Evolutionary conservation across 441 rosid genomes (phyloP), one percentile per base, ranked within the genome.

Genomic region (Macaranga tanarius): DNA sequence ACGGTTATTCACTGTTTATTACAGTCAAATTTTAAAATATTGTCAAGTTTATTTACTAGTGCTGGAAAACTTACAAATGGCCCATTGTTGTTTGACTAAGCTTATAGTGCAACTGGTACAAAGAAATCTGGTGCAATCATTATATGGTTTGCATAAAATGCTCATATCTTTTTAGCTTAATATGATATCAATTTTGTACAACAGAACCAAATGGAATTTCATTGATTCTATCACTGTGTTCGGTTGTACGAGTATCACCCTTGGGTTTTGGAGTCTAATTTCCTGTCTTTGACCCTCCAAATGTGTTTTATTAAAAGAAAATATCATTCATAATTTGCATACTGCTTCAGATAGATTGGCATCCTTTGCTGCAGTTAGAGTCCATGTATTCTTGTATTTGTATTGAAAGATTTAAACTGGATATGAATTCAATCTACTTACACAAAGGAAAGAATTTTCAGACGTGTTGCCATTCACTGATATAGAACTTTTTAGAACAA

Each of bases 61-160:
- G 71, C 66, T 25, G 56, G 51, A 60, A 57, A 58, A 5, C 19
- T 66, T 44, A 3, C 9, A 0, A 59, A 10, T 65, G 48, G 28
- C 20, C 17, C 17, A 40, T 23, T 45, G 50, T 4, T 15, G 5
- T 52, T 15, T 5, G 59, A 55, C 23, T 19, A 16, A 51, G 20
- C 16, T 34, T 17, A 19, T 62, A 23, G 56, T 70, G 67, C 59
- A 47, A 76, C 68, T 62, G 47, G 64, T 62, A 42, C 40, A 55
- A 74, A 34, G 34, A 52, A 59, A 28, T 65, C 57, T 13, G 51
- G 63, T 23, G 51, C 25, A 52, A 72, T 65, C 60, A 63, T 52
- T 52, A 40, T 38, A 69, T 38, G 3, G 4, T 34, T 26, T 7
- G 17, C 28, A 48, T 8, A 59, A 26, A 25, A 19, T 38, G 31